Percentiles rank a stretch among this genome's conserved stretches.
Evolutionary conservation across 1,139 yeast species (phyloP).

Genomic region (Blastobotrys proliferans): DNA sequence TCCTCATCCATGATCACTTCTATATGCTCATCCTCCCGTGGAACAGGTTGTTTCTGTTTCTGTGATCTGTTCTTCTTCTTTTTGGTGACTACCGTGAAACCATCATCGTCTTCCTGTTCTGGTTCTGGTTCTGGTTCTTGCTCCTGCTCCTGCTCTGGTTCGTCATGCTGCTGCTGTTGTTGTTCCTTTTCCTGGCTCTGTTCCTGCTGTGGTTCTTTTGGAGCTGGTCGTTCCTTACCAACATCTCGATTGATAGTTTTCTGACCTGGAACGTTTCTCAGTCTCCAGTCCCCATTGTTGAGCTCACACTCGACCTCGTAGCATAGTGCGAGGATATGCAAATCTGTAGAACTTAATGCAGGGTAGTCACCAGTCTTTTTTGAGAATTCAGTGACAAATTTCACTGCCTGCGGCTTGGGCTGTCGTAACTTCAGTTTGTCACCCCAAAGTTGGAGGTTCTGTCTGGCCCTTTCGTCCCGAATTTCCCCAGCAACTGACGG

Average conservation of each 20-base stretch:
- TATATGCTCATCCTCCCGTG: slow-evolving; percentile 4
- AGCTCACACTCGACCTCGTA: slow-evolving; percentile 78
- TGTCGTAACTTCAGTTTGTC: slow-evolving; percentile 54
- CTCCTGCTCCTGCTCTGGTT: slow-evolving; percentile 3
- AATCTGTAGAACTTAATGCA: slow-evolving; percentile 85
- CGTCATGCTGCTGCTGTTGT: slow-evolving; percentile 6
- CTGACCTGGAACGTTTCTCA: slow-evolving; percentile 70
- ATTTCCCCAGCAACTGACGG: slow-evolving; percentile 89
- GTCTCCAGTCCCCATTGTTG: slow-evolving; percentile 61
- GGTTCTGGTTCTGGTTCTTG: slow-evolving; percentile 13
- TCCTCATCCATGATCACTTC: slow-evolving; percentile 44
- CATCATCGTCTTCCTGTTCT: slow-evolving; percentile 28
- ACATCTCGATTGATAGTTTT: slow-evolving; percentile 14
- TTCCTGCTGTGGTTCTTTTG: slow-evolving; percentile 5
- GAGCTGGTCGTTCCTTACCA: neutral
- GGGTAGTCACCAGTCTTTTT: slow-evolving; percentile 86
- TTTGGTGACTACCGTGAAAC: slow-evolving; percentile 30
- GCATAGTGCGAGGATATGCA: slow-evolving; percentile 85
- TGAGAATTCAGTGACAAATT: slow-evolving; percentile 70
- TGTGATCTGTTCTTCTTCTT: slow-evolving; percentile 17
- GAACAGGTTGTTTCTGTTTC: slow-evolving; percentile 4
- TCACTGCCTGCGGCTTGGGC: slow-evolving; percentile 63
- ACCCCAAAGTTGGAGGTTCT: slow-evolving; percentile 74
- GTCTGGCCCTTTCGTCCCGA: slow-evolving; percentile 78
- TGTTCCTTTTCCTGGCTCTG: slow-evolving; percentile 18